Evolutionary conservation across 1,284 basidiomycete species (phyloP).

Genomic region (Tylopilus sp.): DNA sequence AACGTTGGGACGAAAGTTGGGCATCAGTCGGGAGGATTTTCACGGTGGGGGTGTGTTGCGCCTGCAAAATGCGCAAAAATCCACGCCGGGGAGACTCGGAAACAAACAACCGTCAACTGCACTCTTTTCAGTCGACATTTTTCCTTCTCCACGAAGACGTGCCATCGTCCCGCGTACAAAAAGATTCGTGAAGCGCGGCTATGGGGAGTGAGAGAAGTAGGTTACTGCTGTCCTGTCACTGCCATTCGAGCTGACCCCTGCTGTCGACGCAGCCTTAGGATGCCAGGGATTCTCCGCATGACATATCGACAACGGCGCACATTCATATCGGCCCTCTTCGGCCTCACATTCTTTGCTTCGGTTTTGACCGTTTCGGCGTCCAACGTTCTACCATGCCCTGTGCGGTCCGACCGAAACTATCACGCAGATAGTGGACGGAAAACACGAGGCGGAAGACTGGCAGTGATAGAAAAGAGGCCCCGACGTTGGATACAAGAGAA

Average conservation of each 20-base stretch:
- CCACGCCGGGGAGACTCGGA: background rate
- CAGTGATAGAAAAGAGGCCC: conserved; percentile 59
- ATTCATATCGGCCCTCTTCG: conserved; percentile 74
- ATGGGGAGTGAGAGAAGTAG: conserved; percentile 28
- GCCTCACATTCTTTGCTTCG: conserved; percentile 70
- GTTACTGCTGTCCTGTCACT: background rate
- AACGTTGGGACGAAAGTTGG: conserved; percentile 54
- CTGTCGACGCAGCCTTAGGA: conserved; percentile 31
- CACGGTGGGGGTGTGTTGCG: too few relatives aligned
- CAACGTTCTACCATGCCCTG: conserved; percentile 73
- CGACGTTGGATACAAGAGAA: conserved; percentile 79
- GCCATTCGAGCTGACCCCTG: background rate
- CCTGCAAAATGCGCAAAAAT: too few relatives aligned
- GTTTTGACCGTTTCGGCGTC: conserved; percentile 79
- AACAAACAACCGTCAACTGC: conserved; percentile 27
- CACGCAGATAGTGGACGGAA: conserved; percentile 43
- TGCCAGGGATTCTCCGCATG: conserved; percentile 60
- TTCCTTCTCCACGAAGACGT: background rate
- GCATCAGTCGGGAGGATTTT: conserved; percentile 19
- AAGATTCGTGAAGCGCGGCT: conserved; percentile 10
- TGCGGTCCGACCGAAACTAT: conserved; percentile 49
- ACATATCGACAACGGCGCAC: conserved; percentile 60
- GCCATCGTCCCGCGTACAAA: background rate
- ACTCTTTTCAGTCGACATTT: background rate
- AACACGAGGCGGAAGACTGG: conserved; percentile 32